Percentiles rank a stretch among this genome's conserved stretches.
Evolutionary conservation across 1,284 basidiomycete genomes (phyloP).

Genomic region (Wallemia hederae): DNA sequence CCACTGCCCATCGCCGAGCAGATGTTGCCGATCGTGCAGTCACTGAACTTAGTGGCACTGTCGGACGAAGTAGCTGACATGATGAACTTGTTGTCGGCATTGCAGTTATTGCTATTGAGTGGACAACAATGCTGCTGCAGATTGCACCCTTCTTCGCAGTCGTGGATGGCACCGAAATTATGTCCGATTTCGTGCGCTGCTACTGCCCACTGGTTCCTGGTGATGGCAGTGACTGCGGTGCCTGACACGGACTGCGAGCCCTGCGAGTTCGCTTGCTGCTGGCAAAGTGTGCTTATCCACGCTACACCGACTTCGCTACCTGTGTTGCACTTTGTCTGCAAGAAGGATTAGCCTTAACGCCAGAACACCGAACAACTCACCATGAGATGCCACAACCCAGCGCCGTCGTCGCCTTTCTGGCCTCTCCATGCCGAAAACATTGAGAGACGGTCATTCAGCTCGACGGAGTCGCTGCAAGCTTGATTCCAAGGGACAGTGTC

Average conservation of each 20-base stretch:
- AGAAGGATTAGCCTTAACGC: too few species aligned
- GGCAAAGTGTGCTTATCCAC: slow-evolving; percentile 49
- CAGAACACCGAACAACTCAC: background rate
- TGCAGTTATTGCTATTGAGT: slow-evolving; percentile 27
- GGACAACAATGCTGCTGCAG: slow-evolving; percentile 38
- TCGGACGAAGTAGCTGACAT: slow-evolving; percentile 15
- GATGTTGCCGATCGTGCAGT: slow-evolving; percentile 58
- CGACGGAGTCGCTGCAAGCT: slow-evolving; percentile 19
- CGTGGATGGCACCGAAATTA: slow-evolving; percentile 22
- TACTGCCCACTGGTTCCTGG: slow-evolving; percentile 30
- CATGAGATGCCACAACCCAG: slow-evolving; percentile 71
- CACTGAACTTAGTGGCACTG: slow-evolving; percentile 38
- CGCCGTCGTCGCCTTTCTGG: slow-evolving; percentile 32
- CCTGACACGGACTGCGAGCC: slow-evolving; percentile 34
- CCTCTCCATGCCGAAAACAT: slow-evolving; percentile 62
- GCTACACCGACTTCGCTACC: slow-evolving; percentile 36
- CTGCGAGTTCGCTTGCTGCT: slow-evolving; percentile 23
- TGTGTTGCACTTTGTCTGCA: slow-evolving; percentile 38
- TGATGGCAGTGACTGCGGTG: slow-evolving; percentile 49
- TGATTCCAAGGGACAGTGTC: slow-evolving; percentile 20
- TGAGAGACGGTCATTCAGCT: slow-evolving; percentile 39
- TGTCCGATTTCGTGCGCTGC: slow-evolving; percentile 54
- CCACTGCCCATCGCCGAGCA: slow-evolving; percentile 17
- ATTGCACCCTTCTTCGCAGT: slow-evolving; percentile 32
- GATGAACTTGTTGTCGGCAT: slow-evolving; percentile 21